phyloP scores from a whole-genome alignment of 2,329 filamentous ascomycete genomes.

The Monosporascus sp. region DNA sequence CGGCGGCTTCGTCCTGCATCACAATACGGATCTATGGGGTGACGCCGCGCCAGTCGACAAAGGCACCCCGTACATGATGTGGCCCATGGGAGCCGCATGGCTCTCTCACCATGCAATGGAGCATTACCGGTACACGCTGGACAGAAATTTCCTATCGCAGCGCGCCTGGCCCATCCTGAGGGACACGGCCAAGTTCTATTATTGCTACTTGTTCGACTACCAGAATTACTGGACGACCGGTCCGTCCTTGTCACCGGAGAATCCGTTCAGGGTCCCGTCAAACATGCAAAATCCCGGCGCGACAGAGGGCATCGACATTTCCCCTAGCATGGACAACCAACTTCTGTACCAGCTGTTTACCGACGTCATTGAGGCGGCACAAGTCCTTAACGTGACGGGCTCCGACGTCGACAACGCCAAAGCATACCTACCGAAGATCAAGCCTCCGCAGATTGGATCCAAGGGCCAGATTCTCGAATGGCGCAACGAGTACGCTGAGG shows the following conservation, averaged over 20 bases:
- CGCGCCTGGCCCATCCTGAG: conserved; percentile 25
- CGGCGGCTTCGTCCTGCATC: conserved; percentile 30
- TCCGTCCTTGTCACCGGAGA: conserved; percentile 13
- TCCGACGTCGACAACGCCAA: conserved; percentile 5
- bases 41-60: conserved; percentile 32
- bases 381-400: conserved; percentile 5
- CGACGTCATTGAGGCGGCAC: conserved; percentile 10
- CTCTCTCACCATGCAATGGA: conserved; percentile 34
- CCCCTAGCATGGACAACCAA: conserved; percentile 10
- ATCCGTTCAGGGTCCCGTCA: conserved; percentile 8
- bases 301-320: conserved; percentile 8
- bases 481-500: conserved; percentile 15
- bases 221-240: conserved; percentile 14
- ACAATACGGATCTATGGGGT: conserved; percentile 36
- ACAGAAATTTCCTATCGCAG: conserved; percentile 22
- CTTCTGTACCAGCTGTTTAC: conserved; percentile 34
- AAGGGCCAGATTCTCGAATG: conserved; percentile 18
- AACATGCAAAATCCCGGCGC: conserved; percentile 1
- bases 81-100: conserved; percentile 37
- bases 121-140: conserved; percentile 30
- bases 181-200: conserved; percentile 31
- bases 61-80: conserved; percentile 24
- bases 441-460: conserved; percentile 11
- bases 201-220: conserved; percentile 32
- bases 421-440: conserved; percentile 6